Conservation (phyloP, 176 grass and related monocot species). For the Microstegium vimineum region DNA sequence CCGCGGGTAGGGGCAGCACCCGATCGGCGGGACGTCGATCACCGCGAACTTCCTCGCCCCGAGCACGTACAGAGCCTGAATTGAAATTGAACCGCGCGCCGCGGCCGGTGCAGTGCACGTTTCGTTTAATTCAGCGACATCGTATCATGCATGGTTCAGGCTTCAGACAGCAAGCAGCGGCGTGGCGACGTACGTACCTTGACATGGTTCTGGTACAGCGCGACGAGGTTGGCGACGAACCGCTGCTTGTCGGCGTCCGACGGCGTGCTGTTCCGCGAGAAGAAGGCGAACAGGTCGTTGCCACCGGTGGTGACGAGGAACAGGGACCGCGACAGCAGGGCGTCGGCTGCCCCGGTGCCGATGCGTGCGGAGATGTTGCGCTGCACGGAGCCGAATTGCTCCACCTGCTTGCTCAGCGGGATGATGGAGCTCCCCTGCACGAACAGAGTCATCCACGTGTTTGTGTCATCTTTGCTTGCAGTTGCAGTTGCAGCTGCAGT, state of each 20-base stretch:
- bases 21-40: conserved; percentile 82
- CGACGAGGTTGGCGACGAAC: conserved; percentile 36
- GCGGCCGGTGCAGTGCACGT: too few relatives aligned
- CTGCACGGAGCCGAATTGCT: conserved; percentile 45
- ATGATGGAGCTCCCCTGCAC: conserved; percentile 51
- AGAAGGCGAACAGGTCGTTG: conserved; percentile 81
- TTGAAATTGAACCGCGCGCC: neutral
- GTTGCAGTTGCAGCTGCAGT: too few relatives aligned
- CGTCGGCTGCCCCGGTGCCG: conserved; percentile 18
- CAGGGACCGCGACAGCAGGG: conserved; percentile 50
- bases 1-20: conserved; percentile 88
- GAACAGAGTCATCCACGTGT: neutral
- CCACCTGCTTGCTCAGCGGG: conserved; percentile 49
- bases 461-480: neutral
- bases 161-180: neutral
- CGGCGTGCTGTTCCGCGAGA: conserved; percentile 41
- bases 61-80: conserved; percentile 60
- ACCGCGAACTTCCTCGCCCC: conserved; percentile 78
- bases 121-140: neutral
- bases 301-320: conserved; percentile 71
- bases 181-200: conserved; percentile 28
- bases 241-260: conserved; percentile 12
- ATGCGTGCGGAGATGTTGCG: conserved; percentile 46
- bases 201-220: conserved; percentile 33
- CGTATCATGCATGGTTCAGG: neutral